Base-by-base conservation (phyloP, 78 protist genomes). In the Dictyostelium purpureum region DNA sequence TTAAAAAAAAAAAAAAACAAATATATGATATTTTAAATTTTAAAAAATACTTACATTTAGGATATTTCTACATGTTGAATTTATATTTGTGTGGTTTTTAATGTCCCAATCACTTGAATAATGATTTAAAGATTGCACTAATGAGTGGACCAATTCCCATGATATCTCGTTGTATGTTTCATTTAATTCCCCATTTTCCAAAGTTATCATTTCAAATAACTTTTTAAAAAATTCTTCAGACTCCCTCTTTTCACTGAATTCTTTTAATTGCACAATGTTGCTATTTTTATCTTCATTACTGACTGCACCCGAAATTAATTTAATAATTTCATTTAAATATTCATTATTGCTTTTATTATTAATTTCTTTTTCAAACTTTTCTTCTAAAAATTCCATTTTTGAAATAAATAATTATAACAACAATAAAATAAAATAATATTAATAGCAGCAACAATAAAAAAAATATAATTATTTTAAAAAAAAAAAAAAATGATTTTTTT, bases 91-190 rank as follows among this genome's bases (percentile, higher is more conserved):
- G 10, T 77, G 79, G 14, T 52, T 82, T 18, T 56, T n/a, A 2
- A 51, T 42, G 33, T 73, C 38, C 92, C 80, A 85, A 28, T 59
- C 28, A 43, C 5, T 18, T 4, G 82, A 85, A 31, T 45, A 52
- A 7, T 28, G 26, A 85, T 73, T 77, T 2, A 85, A 33, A 2
- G 92, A 52, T 45, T 35, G 18, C 12, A 85, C 79, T 2, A 85
- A 26, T 26, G 49, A 37, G 45, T 85, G 63, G 6, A 85, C 75
- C 6, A 85, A 57, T 24, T 85, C 92, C 92, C 92, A 85, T 33
- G 65, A 73, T 14, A 85, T 61, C 4, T 85, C 92, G 61, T 85
- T 66, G 37, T 49, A 85, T 1, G 65, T 1, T 31, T 49, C 38
- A 31, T 59, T 14, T 16, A 85, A n/a, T 9, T 28, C 73, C 28